A percentile compares a stretch with the other conserved stretches of the same genome.
phyloP scores from a whole-genome alignment of 1,284 basidiomycete species.

The Melanopsichium pennsylvanicum region DNA sequence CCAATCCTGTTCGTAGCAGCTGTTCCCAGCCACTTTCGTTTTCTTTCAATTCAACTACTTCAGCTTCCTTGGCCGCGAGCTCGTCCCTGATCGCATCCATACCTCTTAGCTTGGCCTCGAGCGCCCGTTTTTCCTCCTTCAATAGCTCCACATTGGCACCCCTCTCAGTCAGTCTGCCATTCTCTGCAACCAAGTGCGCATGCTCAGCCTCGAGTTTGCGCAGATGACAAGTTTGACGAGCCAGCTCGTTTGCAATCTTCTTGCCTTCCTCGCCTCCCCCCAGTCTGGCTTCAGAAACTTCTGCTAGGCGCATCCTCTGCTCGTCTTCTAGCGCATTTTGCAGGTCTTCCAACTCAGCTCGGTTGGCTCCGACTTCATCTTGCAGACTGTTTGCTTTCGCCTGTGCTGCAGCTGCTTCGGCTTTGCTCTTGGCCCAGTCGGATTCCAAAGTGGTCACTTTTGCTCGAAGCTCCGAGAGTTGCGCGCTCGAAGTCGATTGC shows the following conservation, averaged over 20 bases:
- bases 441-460: constrained; percentile 22
- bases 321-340: constrained; percentile 48
- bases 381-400: constrained; percentile 2
- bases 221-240: constrained; percentile 27
- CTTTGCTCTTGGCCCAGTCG: constrained; percentile 20
- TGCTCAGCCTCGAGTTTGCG: constrained; percentile 46
- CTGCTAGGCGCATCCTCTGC: constrained; percentile 21
- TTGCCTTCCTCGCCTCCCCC: constrained; percentile 16
- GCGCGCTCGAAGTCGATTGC: constrained; percentile 3
- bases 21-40: constrained; percentile 37
- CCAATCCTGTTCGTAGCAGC: constrained; percentile 12
- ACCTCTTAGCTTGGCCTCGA: constrained; percentile 48
- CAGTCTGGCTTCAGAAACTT: constrained; percentile 8
- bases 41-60: constrained; percentile 51
- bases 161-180: constrained; percentile 33
- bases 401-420: constrained; percentile 30
- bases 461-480: constrained; percentile 9
- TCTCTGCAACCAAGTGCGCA: constrained; percentile 41
- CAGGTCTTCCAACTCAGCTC: constrained; percentile 41
- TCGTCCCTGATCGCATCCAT: constrained; percentile 43
- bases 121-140: constrained; percentile 56
- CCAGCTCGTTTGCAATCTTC: constrained; percentile 40
- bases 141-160: constrained; percentile 49
- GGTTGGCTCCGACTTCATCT: constrained; percentile 34
- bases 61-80: constrained; percentile 44